Base-by-base conservation (phyloP, 192 early-diverging fungal genomes). In the Coemansia erecta region DNA sequence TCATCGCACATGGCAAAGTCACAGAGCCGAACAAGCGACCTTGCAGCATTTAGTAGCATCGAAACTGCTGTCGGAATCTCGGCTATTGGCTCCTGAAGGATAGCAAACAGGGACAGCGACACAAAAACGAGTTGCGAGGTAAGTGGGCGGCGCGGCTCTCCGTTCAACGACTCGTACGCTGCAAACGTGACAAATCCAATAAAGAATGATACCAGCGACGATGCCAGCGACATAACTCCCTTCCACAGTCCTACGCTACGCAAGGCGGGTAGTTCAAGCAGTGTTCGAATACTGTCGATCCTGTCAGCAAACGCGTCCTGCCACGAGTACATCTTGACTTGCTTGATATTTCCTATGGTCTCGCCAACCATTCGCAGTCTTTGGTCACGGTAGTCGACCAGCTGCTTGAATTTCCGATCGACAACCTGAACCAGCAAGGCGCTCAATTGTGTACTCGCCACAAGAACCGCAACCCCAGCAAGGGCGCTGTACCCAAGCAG, bases 371-470 rank as follows among this genome's bases (percentile, higher is more conserved):
- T 69, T 61, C 86, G 86, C 75, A 91, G 83, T 28, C 89, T 82
- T 33, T 75, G 57, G 65, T 90, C 87, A 58, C 69, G 64, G 39
- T 66, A 68, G 17, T 61, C 82, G 92, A 98, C 95, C 63, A 95
- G 89, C 23, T 72, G 70, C 72, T 92, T 93, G 64, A 92, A 92
- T 19, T 90, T 73, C 18, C 58, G 83, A 15, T 90, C 86, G 77
- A 90, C 87, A 43, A 61, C 80, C 13, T 81, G 85, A 17, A 87
- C 89, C 18, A 94, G 53, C 12, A 70, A 59, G 7, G 86, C 87
- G 62, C 94, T 94, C 40, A 91, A 58, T 1, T 94, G 95, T 53
- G 94, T 91, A 69, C 86, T 89, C 37, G 94, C 52, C 37, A 96
- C 58, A 87, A 96, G 92, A 18, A 92, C 68, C 13, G 76, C 68